Evolutionary conservation across 2,329 filamentous ascomycete species (phyloP), one percentile per base, ranked within the genome.

Genomic region (Dothideomycetidae sp.): DNA sequence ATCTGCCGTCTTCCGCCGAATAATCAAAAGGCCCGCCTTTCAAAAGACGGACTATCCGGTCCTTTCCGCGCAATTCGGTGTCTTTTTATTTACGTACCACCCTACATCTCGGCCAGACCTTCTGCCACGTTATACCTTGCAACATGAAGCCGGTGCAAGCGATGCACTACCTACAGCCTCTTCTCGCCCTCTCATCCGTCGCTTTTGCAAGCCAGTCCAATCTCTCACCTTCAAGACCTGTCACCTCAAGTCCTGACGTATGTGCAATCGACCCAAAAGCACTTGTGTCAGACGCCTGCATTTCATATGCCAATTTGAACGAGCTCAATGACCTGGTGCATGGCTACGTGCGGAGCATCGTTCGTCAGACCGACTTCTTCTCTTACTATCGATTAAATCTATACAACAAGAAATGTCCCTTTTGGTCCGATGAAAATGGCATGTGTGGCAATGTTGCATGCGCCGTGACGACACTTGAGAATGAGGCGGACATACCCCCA

Each of bases 401-500:
- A 13, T 98, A 84, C 61, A 81, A 92, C 59, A 93, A 90, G 59
- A 75, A 74, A 61, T 98, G 90, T 53, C 90, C 90, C 0, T 98
- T 96, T 57, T 98, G 90, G 88, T 74, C 78, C 53, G 90, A 98
- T 57, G 78, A 85, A 44, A 80, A 81, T 59, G 83, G 83, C 57
- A 82, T 94, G 70, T 98, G 90, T 60, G 90, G 86, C 46, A 98
- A 98, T 61, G 85, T 93, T 49, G 90, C 86, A 13, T 98, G 90
- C 56, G 82, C 88, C 9, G 90, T 98, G 12, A 85, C 90, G 54
- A 96, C 88, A 1, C 70, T 96, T 43, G 88, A 96, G 38, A 86
- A 92, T 46, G 88, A 98, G 59, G 81, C 92, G 45, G 88, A 96
- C 46, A 85, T 98, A 38, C 90, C 90, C 5, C 66, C 73, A 46